Evolutionary conservation across 2,329 filamentous ascomycete species (phyloP).

Genomic region (Colletotrichum sp.): DNA sequence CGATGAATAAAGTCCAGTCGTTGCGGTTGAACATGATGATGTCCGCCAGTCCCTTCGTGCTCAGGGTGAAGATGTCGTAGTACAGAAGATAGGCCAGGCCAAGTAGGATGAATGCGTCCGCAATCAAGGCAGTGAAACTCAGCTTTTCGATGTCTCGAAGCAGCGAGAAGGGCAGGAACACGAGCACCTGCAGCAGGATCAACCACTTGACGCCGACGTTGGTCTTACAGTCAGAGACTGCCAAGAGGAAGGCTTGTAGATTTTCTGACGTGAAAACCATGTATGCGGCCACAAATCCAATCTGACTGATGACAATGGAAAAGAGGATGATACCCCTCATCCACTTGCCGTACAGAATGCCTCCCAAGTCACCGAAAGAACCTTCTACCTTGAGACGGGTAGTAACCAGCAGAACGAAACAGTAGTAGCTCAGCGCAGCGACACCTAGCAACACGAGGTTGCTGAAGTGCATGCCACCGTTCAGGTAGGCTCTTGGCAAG

Average conservation of each 20-base stretch:
- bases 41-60: constrained; percentile 77
- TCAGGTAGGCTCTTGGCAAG: constrained; percentile 89
- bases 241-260: constrained; percentile 90
- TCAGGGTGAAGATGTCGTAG: constrained; percentile 88
- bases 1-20: constrained; percentile 97
- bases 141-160: constrained; percentile 98
- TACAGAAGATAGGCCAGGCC: constrained; percentile 95
- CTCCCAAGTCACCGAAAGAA: constrained; percentile 98
- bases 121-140: constrained; percentile 90
- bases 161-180: constrained; percentile 93
- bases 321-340: constrained; percentile 86
- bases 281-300: constrained; percentile 94
- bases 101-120: constrained; percentile 92
- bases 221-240: constrained; percentile 86
- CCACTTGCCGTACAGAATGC: constrained; percentile 87
- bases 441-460: constrained; percentile 88
- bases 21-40: constrained; percentile 89
- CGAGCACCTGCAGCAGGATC: constrained; percentile 92
- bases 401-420: constrained; percentile 91
- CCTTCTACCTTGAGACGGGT: constrained; percentile 85
- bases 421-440: constrained; percentile 91
- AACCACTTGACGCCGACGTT: constrained; percentile 87
- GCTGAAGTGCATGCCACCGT: constrained; percentile 97
- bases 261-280: constrained; percentile 98
- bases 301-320: constrained; percentile 94